Percentiles rank a stretch among this genome's conserved stretches.
These are phyloP conservation scores for Ustilago vetiveriae DNA, from an alignment of 1,284 basidiomycete genomes.

Conservation along the genomic window DNA sequence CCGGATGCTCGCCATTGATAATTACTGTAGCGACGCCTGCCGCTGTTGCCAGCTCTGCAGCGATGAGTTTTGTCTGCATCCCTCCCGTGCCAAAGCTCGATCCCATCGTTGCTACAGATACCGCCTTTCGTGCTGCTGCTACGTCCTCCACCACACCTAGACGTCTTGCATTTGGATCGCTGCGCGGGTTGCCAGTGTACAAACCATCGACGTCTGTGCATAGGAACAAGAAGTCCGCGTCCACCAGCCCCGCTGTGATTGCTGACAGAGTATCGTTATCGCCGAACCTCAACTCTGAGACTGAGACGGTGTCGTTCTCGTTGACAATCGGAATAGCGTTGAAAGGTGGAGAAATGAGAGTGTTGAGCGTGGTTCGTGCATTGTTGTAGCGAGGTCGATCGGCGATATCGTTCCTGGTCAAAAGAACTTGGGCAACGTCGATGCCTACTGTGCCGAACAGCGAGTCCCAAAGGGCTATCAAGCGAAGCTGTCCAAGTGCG, in stretches of 20 bases:
- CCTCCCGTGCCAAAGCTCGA: slow-evolving; percentile 95
- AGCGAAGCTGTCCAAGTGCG: slow-evolving; percentile 92
- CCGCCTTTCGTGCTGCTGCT: slow-evolving; percentile 80
- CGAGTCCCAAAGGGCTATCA: slow-evolving; percentile 97
- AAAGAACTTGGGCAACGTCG: slow-evolving; percentile 91
- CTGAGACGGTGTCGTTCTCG: slow-evolving; percentile 66
- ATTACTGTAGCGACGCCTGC: slow-evolving; percentile 96
- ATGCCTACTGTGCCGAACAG: slow-evolving; percentile 91
- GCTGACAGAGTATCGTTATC: slow-evolving; percentile 98
- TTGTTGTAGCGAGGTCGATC: slow-evolving; percentile 71
- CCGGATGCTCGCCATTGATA: slow-evolving; percentile 72
- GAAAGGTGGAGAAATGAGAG: slow-evolving; percentile 54
- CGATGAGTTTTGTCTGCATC: slow-evolving; percentile 99
- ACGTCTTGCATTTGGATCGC: slow-evolving; percentile 81
- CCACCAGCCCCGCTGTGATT: slow-evolving; percentile 94
- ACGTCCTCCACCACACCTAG: slow-evolving; percentile 87
- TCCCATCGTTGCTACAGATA: slow-evolving; percentile 88
- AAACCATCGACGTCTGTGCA: slow-evolving; percentile 96
- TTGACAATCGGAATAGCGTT: slow-evolving; percentile 66
- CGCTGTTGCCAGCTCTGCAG: slow-evolving; percentile 93
- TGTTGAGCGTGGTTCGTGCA: slow-evolving; percentile 60
- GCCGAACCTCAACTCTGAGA: slow-evolving; percentile 93
- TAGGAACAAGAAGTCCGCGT: slow-evolving; percentile 95
- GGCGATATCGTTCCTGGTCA: slow-evolving; percentile 94
- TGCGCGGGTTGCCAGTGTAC: slow-evolving; percentile 93